phyloP scores from a whole-genome alignment of 2,329 filamentous ascomycete genomes.

The Trichoderma breve region DNA sequence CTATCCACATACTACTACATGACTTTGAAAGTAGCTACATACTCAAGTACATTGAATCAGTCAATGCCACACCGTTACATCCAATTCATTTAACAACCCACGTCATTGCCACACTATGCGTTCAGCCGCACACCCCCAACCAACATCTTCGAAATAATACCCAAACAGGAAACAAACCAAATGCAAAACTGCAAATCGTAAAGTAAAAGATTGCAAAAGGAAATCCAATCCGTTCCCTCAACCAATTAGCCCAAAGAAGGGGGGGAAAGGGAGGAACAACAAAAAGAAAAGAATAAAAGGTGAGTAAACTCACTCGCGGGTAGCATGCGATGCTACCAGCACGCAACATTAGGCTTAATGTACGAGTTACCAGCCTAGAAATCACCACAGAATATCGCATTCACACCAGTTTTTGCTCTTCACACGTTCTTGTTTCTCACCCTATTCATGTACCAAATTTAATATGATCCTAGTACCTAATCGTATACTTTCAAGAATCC shows the following conservation, averaged over 20 bases:
- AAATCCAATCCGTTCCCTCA: neutral
- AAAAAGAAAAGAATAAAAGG: neutral
- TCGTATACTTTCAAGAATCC: neutral
- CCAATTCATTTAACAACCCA: neutral
- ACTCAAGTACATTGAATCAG: neutral
- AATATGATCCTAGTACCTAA: neutral
- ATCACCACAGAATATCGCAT: neutral
- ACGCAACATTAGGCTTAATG: neutral
- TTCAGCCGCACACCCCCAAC: neutral
- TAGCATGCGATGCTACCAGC: neutral
- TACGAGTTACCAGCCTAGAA: neutral
- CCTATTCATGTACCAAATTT: neutral
- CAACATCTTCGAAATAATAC: neutral
- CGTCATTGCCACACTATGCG: neutral
- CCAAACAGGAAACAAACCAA: neutral
- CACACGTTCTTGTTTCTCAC: neutral
- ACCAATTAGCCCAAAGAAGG: neutral
- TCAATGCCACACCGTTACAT: slow-evolving; percentile 1
- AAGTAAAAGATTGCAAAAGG: neutral
- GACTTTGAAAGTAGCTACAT: neutral
- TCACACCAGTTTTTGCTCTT: neutral
- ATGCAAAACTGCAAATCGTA: neutral
- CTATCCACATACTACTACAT: neutral
- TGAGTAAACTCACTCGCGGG: neutral
- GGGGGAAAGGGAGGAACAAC: neutral